Evolutionary conservation across 441 rosid species (phyloP).

Genomic region (Adansonia gregorii): DNA sequence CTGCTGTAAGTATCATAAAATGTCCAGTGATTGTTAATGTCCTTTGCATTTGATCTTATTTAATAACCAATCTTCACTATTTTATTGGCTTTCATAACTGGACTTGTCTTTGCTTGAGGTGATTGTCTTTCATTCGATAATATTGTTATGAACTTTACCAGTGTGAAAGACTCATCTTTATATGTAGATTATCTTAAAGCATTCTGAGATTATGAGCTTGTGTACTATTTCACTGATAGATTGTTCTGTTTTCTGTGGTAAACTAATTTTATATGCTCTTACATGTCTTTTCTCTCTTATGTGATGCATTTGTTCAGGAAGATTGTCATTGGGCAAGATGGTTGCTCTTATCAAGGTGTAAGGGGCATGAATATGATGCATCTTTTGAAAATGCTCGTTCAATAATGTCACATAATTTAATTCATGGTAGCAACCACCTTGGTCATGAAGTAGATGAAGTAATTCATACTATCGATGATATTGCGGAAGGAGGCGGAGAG

Average conservation of each 20-base stretch:
- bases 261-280: constrained; percentile 27
- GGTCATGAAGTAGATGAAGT: constrained; percentile 65
- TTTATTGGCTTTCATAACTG: constrained; percentile 23
- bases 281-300: constrained; percentile 25
- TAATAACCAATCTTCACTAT: constrained; percentile 2
- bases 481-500: constrained; percentile 97
- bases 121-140: constrained; percentile 3
- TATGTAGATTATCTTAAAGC: constrained; percentile 12
- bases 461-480: constrained; percentile 89
- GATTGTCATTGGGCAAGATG: constrained; percentile 99
- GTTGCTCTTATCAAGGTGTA: constrained; percentile 86
- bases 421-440: constrained; percentile 57
- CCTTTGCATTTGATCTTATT: constrained; percentile 27
- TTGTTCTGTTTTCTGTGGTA: constrained; percentile 11
- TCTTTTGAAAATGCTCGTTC: constrained; percentile 93
- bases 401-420: constrained; percentile 57
- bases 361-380: constrained; percentile 93
- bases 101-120: not conserved
- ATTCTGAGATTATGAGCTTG: constrained; percentile 13
- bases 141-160: not conserved
- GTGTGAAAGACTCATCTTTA: not conserved
- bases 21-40: constrained; percentile 33
- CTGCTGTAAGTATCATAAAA: constrained; percentile 80
- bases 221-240: constrained; percentile 18
- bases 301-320: constrained; percentile 63